Percentiles rank a stretch among this genome's conserved stretches.
Conservation (phyloP, 2,329 filamentous ascomycete species). For the Cytospora schulzeri region DNA sequence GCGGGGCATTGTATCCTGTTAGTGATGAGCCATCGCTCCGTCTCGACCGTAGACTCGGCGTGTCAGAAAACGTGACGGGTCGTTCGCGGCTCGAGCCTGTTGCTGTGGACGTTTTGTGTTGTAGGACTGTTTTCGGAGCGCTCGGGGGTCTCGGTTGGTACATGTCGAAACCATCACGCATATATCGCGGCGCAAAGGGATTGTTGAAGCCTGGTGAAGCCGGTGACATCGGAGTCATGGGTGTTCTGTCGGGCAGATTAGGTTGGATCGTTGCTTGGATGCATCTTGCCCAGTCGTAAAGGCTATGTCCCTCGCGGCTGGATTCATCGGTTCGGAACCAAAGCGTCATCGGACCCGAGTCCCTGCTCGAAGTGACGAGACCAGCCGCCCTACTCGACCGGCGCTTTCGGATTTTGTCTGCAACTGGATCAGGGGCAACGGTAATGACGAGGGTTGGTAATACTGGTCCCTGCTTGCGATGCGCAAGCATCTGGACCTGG, state of each 20-base stretch:
- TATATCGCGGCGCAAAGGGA: conserved; percentile 48
- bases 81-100: conserved; percentile 53
- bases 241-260: conserved; percentile 43
- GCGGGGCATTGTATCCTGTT: conserved; percentile 47
- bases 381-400: conserved; percentile 65
- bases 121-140: conserved; percentile 43
- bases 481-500: conserved; percentile 59
- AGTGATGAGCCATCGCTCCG: conserved; percentile 65
- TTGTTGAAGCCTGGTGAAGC: conserved; percentile 57
- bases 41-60: conserved; percentile 62
- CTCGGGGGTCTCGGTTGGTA: conserved; percentile 47
- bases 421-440: conserved; percentile 51
- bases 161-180: conserved; percentile 46
- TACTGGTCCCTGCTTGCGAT: conserved; percentile 63
- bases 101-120: conserved; percentile 52
- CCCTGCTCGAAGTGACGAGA: conserved; percentile 52
- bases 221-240: conserved; percentile 55
- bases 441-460: conserved; percentile 62
- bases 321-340: conserved; percentile 60
- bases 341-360: conserved; percentile 51
- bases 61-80: conserved; percentile 57
- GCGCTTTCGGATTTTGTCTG: conserved; percentile 64
- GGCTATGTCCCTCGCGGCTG: conserved; percentile 46
- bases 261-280: conserved; percentile 50
- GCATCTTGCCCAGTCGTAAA: conserved; percentile 62